Evolutionary conservation across 1,139 yeast genomes (phyloP), one percentile per base, ranked within the genome.

Genomic region (Zygosaccharomyces sapae): DNA sequence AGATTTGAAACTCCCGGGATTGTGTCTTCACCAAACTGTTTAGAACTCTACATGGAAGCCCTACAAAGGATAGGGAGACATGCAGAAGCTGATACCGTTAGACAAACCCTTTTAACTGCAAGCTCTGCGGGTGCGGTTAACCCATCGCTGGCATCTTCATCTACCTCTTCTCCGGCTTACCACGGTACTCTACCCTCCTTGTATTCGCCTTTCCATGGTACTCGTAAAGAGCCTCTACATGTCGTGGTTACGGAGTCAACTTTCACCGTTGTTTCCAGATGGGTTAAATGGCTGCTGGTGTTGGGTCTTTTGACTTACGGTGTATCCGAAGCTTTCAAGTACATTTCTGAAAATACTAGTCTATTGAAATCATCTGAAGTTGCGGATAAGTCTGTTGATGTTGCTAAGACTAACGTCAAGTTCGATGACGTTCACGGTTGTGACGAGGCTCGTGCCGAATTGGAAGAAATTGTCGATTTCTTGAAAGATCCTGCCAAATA

Each of bases 361-460:
- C 78, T 90, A 43, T 76, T 89, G 70, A 88, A 86, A 61, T 83
- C 84, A 54, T 72, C 86, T 18, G 87, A 84, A 50, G 83, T 81
- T 3, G 79, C 81, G 20, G 95, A 86, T 59, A 82, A 83, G 63
- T 76, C 87, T 4, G 83, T 84, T 43, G 96, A 92, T 61, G 92
- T 88, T 41, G 77, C 86, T 27, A 87, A 87, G 63, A 86, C 95
- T 8, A 86, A 87, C 36, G 97, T 90, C 40, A 81, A 81, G 63
- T 94, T 94, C 66, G 78, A 80, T 41, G 99, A 94, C 66, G 97
- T 94, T 33, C 87, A 92, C 63, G 99, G 99, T 44, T 95, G 94
- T 55, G 99, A 94, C 67, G 99, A 94, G 70, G 98, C 99, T 10
- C 81, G 97, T 62, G 90, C 95, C 4, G 98, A 94, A 69, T 76